These are phyloP conservation scores for Xylariaceae sp. DNA, from an alignment of 2,329 filamentous ascomycete species.

Conservation along the genomic window DNA sequence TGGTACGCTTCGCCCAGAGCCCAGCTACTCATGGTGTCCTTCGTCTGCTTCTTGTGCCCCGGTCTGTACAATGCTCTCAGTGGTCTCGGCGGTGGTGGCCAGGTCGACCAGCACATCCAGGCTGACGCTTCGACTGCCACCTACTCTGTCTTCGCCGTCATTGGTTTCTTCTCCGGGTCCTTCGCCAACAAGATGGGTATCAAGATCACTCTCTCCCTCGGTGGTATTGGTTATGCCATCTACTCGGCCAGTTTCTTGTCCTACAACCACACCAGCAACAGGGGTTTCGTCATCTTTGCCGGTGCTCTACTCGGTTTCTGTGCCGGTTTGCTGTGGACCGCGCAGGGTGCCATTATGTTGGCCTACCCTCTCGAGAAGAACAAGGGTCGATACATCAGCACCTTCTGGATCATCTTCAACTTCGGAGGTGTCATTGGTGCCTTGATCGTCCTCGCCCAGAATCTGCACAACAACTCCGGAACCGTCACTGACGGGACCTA, in stretches of 20 bases:
- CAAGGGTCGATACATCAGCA: slow-evolving; percentile 86
- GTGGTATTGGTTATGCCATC: slow-evolving; percentile 74
- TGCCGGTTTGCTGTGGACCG: slow-evolving; percentile 78
- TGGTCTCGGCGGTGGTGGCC: slow-evolving; percentile 64
- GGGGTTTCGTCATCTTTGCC: slow-evolving; percentile 72
- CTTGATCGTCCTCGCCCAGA: slow-evolving; percentile 70
- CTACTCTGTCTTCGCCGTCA: slow-evolving; percentile 52
- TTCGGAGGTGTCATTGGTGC: slow-evolving; percentile 84
- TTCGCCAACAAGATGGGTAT: slow-evolving; percentile 76
- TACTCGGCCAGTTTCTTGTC: slow-evolving; percentile 69
- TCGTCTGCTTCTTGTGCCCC: slow-evolving; percentile 70
- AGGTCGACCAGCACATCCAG: slow-evolving; percentile 51
- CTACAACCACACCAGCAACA: slow-evolving; percentile 66
- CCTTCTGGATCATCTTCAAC: slow-evolving; percentile 97
- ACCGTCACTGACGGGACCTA: slow-evolving; percentile 68
- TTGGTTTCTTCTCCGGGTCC: slow-evolving; percentile 71
- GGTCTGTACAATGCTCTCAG: slow-evolving; percentile 70
- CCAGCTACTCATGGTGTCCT: slow-evolving; percentile 68
- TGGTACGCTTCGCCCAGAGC: slow-evolving; percentile 73
- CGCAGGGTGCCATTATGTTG: slow-evolving; percentile 86
- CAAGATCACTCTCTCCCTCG: slow-evolving; percentile 63
- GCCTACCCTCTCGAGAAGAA: slow-evolving; percentile 76
- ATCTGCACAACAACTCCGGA: slow-evolving; percentile 55
- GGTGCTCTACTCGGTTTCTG: slow-evolving; percentile 75
- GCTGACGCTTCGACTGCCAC: slow-evolving; percentile 58